Evolutionary conservation across 768 basidiomycete genomes (phyloP).

Genomic region (Cyclocybe cylindracea): DNA sequence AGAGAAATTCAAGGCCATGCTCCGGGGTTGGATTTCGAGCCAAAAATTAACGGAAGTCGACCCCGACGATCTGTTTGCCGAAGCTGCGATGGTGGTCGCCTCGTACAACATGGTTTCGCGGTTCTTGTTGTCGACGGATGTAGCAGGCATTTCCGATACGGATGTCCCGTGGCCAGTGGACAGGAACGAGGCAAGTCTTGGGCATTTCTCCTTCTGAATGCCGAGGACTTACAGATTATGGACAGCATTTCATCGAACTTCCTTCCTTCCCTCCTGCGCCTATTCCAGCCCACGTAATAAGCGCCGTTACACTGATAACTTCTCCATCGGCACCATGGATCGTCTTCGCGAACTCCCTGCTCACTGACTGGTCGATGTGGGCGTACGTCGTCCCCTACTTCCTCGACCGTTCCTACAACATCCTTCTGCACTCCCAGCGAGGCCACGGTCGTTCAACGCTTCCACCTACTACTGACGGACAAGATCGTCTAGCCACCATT

Average conservation of each 20-base stretch:
- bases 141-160: slow-evolving; percentile 50
- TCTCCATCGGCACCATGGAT: slow-evolving; percentile 48
- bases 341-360: slow-evolving; percentile 50
- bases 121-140: slow-evolving; percentile 62
- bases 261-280: slow-evolving; percentile 27
- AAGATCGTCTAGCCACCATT: slow-evolving; percentile 35
- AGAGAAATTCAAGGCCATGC: slow-evolving; percentile 37
- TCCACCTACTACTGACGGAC: slow-evolving; percentile 13
- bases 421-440: slow-evolving; percentile 52
- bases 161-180: slow-evolving; percentile 53
- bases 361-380: slow-evolving; percentile 53
- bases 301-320: slow-evolving; percentile 40
- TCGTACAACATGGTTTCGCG: slow-evolving; percentile 72
- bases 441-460: slow-evolving; percentile 51
- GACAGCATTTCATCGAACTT: slow-evolving; percentile 41
- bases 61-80: slow-evolving; percentile 50
- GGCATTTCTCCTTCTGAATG: neutral
- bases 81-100: slow-evolving; percentile 53
- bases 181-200: slow-evolving; percentile 37
- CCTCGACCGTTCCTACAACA: slow-evolving; percentile 40
- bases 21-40: slow-evolving; percentile 26
- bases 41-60: slow-evolving; percentile 23
- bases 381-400: slow-evolving; percentile 41
- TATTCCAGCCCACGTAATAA: slow-evolving; percentile 33
- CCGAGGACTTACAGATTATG: neutral